A percentile compares a stretch with the other conserved stretches of the same genome.
Conservation (phyloP, 805 yeast genomes). For the Zygoascus flipseniorum region DNA sequence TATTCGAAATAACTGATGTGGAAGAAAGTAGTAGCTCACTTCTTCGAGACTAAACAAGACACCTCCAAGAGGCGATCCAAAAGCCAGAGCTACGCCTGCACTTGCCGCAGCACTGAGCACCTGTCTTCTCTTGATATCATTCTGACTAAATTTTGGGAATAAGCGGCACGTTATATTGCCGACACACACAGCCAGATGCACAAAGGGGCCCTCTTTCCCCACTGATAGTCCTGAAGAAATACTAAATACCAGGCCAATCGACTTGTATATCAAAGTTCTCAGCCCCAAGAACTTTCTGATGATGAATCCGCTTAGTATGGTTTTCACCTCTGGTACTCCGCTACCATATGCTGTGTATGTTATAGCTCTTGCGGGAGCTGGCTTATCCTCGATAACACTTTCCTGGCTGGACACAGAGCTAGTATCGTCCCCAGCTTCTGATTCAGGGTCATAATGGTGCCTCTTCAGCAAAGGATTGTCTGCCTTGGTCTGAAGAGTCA, state of each 20-base stretch:
- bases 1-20: conserved; percentile 44
- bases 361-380: conserved; percentile 11
- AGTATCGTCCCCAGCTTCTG: neutral
- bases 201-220: conserved; percentile 58
- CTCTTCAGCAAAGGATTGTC: conserved; percentile 22
- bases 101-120: conserved; percentile 48
- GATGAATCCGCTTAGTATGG: conserved; percentile 50
- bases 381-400: neutral
- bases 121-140: conserved; percentile 44
- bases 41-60: conserved; percentile 50
- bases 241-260: conserved; percentile 41
- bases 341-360: conserved; percentile 50
- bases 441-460: neutral
- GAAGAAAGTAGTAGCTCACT: conserved; percentile 46
- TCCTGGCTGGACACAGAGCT: neutral
- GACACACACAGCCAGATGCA: conserved; percentile 49
- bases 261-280: conserved; percentile 42
- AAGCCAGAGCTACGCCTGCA: conserved; percentile 54
- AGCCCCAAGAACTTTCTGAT: conserved; percentile 46
- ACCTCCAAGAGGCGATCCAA: conserved; percentile 54
- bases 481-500: conserved; percentile 41
- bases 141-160: conserved; percentile 37
- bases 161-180: conserved; percentile 45
- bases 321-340: conserved; percentile 56
- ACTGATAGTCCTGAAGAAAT: conserved; percentile 50